phyloP scores from a whole-genome alignment of 2,329 filamentous ascomycete genomes.

The Diplodia sapinea region DNA sequence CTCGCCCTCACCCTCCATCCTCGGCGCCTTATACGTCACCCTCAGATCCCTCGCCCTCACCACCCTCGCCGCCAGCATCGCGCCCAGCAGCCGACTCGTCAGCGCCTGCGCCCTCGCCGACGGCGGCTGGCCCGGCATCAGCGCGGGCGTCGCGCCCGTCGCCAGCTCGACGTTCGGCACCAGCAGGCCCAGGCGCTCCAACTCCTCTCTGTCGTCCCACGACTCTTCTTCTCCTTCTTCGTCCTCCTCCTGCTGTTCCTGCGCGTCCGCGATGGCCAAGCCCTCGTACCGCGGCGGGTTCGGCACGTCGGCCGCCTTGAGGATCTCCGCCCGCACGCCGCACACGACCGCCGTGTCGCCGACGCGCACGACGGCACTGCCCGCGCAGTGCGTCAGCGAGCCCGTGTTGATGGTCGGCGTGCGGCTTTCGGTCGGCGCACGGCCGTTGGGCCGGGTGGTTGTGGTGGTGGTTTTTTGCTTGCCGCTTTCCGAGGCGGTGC shows the following conservation, averaged over 20 bases:
- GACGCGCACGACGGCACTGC: slow-evolving; percentile 83
- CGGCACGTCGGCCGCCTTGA: slow-evolving; percentile 75
- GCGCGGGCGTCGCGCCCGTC: slow-evolving; percentile 86
- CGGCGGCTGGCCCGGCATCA: slow-evolving; percentile 83
- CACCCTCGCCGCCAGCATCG: slow-evolving; percentile 74
- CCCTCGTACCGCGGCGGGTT: slow-evolving; percentile 55
- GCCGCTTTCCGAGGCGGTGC: neutral
- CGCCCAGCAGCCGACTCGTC: slow-evolving; percentile 76
- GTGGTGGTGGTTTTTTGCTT: slow-evolving; percentile 47
- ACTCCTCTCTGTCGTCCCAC: slow-evolving; percentile 41
- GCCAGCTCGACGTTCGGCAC: slow-evolving; percentile 93
- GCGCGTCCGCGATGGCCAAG: neutral
- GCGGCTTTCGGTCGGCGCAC: slow-evolving; percentile 71
- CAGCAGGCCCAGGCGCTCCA: slow-evolving; percentile 68
- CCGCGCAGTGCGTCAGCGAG: slow-evolving; percentile 86
- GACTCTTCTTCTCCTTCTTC: neutral
- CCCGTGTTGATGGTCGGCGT: slow-evolving; percentile 78
- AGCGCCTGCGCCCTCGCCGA: slow-evolving; percentile 81
- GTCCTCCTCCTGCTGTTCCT: slow-evolving; percentile 25
- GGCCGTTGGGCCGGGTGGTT: slow-evolving; percentile 80
- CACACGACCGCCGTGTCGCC: slow-evolving; percentile 96
- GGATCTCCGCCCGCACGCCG: slow-evolving; percentile 84
- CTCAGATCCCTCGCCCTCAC: slow-evolving; percentile 71
- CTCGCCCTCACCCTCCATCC: slow-evolving; percentile 52
- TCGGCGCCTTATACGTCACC: slow-evolving; percentile 67